phyloP scores from a whole-genome alignment of 768 basidiomycete genomes.

The Lactarius pseudohatsudake region DNA sequence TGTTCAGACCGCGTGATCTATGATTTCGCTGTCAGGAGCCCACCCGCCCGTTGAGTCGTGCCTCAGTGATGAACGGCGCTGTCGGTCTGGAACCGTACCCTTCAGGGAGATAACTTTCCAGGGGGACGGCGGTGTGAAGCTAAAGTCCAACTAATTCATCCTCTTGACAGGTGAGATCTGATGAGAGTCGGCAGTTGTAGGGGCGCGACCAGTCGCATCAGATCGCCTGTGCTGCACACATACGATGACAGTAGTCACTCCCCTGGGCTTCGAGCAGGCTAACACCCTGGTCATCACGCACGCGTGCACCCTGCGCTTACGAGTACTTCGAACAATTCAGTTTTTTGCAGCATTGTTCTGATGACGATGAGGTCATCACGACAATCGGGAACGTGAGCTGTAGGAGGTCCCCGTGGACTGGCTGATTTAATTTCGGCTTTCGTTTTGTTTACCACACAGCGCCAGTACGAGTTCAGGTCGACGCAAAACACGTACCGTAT shows the following conservation, averaged over 20 bases:
- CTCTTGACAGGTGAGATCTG: neutral
- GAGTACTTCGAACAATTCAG: neutral
- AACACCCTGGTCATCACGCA: neutral
- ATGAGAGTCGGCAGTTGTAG: neutral
- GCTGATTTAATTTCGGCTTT: neutral
- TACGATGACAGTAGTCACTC: neutral
- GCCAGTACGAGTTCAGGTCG: neutral
- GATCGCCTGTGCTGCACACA: neutral
- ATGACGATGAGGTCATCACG: neutral
- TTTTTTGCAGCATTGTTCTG: neutral
- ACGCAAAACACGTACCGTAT: neutral
- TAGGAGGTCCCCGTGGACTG: neutral
- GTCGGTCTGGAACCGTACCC: neutral
- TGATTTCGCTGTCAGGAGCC: neutral
- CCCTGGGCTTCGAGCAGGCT: neutral
- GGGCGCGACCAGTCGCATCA: neutral
- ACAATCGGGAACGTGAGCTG: neutral
- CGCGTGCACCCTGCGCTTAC: neutral
- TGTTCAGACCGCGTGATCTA: neutral
- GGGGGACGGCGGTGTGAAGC: neutral
- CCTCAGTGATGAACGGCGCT: neutral
- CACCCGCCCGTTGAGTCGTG: neutral
- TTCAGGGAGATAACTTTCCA: neutral
- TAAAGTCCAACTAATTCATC: neutral
- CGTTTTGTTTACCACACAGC: neutral